Base-by-base conservation (phyloP, 1,284 basidiomycete genomes). In the Puccinia novopanici region DNA sequence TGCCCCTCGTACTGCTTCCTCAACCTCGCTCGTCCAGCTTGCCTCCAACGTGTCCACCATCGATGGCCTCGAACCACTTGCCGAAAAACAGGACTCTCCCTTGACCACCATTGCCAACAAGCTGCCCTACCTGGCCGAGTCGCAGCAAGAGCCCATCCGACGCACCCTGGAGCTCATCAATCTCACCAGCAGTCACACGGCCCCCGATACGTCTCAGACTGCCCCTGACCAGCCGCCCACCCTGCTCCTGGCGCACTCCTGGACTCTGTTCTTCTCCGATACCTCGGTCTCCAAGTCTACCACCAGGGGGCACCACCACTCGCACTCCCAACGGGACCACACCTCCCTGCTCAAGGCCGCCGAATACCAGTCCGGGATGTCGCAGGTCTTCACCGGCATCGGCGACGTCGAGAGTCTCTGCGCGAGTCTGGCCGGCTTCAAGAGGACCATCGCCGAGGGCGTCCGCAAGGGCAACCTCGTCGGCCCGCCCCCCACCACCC, bases 301-400 rank as follows among this genome's bases (percentile, higher is more conserved):
- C 37, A 13, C 42, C 8, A 27, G 76, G 13, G 34, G 52, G 0
- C 55, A 79, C 70, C 50, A 78, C 42, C 61, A 70, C 55, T 57
- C 65, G 19, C 48, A 55, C n/a, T 79, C 76, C 15, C 59, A 75
- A 34, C 57, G 73, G 4, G 73, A 75, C 15, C 73, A 75, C 37
- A 63, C 57, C 50, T 70, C 63, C 4, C 42, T 61, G 13, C 54
- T 79, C 34, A 70, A 79, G 68, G 76, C 76, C 2, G 63, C 76
- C 24, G 76, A 71, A 37, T 79, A 79, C 57, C 76, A 79, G 54
- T 79, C 76, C 30, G 76, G 76, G 12, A 79, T 79, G 76, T 59
- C 76, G 3, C 63, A 54, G 12, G 76, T 79, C 0, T 79, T 79
- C 54, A 71, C 50, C 24, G 67, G 55, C 0, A 71, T 79, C 17